phyloP scores from a whole-genome alignment of 805 yeast species.

The Barnettozyma wickerhamii region DNA sequence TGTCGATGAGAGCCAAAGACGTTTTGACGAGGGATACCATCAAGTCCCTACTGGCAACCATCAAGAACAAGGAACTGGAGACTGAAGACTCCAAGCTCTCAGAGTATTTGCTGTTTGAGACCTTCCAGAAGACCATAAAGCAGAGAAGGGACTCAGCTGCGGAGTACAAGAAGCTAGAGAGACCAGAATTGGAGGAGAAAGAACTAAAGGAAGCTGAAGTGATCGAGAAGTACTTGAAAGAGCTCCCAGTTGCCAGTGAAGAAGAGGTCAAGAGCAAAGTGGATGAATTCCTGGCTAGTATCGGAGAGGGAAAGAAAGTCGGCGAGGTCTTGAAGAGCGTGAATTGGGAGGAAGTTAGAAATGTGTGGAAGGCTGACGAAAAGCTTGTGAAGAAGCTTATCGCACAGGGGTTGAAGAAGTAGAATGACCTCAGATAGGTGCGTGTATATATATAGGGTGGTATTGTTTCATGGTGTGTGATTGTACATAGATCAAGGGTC shows the following conservation, averaged over 20 bases:
- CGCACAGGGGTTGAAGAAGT: constrained; percentile 7
- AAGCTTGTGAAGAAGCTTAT: constrained; percentile 7
- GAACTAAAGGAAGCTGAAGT: constrained; percentile 44
- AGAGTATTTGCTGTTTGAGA: constrained; percentile 33
- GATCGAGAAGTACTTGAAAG: constrained; percentile 34
- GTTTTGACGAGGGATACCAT: constrained; percentile 39
- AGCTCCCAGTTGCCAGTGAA: constrained; percentile 45
- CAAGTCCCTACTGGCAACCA: constrained; percentile 36
- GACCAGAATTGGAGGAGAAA: constrained; percentile 50
- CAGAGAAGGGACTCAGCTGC: constrained; percentile 47
- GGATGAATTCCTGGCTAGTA: constrained; percentile 18
- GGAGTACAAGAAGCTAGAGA: constrained; percentile 40
- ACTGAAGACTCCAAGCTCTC: constrained; percentile 28
- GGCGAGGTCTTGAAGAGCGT: constrained; percentile 30
- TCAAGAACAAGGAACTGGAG: constrained; percentile 42
- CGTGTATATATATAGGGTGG: too few relatives aligned
- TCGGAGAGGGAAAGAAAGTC: constrained; percentile 20
- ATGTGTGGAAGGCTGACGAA: constrained; percentile 36
- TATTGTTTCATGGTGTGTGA: too few relatives aligned
- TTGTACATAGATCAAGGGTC: too few relatives aligned
- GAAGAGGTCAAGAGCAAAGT: constrained; percentile 38
- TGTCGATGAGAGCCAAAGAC: constrained; percentile 45
- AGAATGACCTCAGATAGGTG: too few relatives aligned
- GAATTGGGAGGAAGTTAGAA: constrained; percentile 29
- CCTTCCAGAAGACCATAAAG: constrained; percentile 39